Evolutionary conservation across 352 stramenopile genomes (phyloP).

Genomic region (Globisporangium emineosum): DNA sequence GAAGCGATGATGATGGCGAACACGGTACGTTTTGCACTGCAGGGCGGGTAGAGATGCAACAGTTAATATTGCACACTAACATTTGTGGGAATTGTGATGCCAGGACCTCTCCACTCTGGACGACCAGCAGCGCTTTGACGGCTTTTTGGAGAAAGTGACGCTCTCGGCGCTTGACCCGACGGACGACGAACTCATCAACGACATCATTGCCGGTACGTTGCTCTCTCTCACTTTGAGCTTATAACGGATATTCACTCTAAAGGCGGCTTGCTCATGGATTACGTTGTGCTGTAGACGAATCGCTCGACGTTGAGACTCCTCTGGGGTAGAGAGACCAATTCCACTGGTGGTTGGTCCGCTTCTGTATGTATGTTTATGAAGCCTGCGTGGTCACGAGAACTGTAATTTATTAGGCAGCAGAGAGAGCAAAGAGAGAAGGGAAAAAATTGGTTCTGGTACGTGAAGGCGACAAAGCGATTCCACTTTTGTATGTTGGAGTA

Average conservation of each 20-base stretch:
- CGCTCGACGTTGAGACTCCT: slow-evolving; percentile 20
- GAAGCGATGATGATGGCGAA: slow-evolving; percentile 82
- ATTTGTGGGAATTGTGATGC: not conserved
- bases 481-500: slow-evolving; percentile 20
- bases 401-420: slow-evolving; percentile 19
- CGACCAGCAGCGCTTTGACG: slow-evolving; percentile 61
- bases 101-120: slow-evolving; percentile 52
- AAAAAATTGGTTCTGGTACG: not conserved
- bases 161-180: slow-evolving; percentile 59
- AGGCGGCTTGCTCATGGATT: not conserved
- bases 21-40: slow-evolving; percentile 38
- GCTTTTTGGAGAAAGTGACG: slow-evolving; percentile 59
- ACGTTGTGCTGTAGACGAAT: slow-evolving; percentile 16
- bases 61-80: not conserved
- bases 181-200: slow-evolving; percentile 43
- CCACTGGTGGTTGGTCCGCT: not conserved
- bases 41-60: not conserved
- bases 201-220: slow-evolving; percentile 18
- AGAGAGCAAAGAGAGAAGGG: slow-evolving; percentile 3
- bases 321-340: slow-evolving; percentile 8
- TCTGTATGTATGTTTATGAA: slow-evolving; percentile 3
- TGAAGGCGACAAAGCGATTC: not conserved
- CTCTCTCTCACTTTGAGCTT: not conserved
- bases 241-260: not conserved
- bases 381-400: slow-evolving; percentile 1